These are phyloP conservation scores for Tetracladium maxilliforme DNA, from an alignment of 2,329 filamentous ascomycete species.

Conservation along the genomic window DNA sequence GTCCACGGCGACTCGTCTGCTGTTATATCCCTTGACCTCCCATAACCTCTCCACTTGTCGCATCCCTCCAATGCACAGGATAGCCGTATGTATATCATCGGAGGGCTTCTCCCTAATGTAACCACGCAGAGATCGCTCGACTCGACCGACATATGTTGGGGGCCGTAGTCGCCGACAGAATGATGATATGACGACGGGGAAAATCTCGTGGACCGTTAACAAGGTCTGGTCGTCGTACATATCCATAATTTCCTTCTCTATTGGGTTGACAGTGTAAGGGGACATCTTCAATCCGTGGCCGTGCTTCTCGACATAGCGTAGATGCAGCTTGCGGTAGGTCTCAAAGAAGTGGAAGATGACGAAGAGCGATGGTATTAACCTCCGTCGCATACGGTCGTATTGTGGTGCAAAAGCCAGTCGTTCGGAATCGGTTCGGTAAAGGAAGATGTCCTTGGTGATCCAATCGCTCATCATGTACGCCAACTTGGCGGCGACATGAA, in stretches of 20 bases:
- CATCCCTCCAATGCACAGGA: conserved; percentile 44
- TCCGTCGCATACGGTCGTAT: conserved; percentile 46
- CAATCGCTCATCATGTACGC: conserved; percentile 47
- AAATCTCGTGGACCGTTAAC: conserved; percentile 47
- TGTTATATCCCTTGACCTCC: conserved; percentile 53
- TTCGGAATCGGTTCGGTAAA: conserved; percentile 39
- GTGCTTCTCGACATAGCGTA: conserved; percentile 38
- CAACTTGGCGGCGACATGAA: conserved; percentile 49
- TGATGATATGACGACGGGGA: conserved; percentile 48
- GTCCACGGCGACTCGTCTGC: conserved; percentile 41
- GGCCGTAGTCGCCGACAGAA: conserved; percentile 47
- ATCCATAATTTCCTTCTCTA: conserved; percentile 44
- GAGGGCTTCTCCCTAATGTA: conserved; percentile 47
- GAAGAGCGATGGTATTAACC: conserved; percentile 47
- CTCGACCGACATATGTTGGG: conserved; percentile 47
- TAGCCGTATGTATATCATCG: conserved; percentile 46
- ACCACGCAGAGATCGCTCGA: conserved; percentile 47
- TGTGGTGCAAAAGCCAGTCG: conserved; percentile 43
- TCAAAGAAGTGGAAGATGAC: conserved; percentile 57
- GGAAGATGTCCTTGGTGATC: conserved; percentile 50
- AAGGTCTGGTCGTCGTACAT: conserved; percentile 52
- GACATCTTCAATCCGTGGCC: conserved; percentile 30
- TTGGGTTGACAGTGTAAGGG: conserved; percentile 46
- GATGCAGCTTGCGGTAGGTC: conserved; percentile 42
- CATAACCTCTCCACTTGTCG: conserved; percentile 48